Percentiles rank a stretch among this genome's conserved stretches.
These are phyloP conservation scores for Podospora didyma DNA, from an alignment of 495 filamentous ascomycete genomes.

Conservation along the genomic window DNA sequence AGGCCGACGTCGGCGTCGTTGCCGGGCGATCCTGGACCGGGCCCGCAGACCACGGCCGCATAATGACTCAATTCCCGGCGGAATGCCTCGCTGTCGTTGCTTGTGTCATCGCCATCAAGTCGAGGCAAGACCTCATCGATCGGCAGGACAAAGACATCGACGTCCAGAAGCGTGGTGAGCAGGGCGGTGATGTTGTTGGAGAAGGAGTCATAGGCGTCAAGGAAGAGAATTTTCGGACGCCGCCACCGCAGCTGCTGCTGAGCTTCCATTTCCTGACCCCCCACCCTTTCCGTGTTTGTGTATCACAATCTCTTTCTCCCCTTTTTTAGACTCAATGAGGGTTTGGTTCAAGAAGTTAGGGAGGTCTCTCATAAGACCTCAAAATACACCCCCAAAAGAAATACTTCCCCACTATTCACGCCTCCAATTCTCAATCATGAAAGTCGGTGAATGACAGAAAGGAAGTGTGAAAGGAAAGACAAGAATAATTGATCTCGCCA, in stretches of 20 bases:
- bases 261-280: not conserved
- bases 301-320: no score
- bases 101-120: not conserved
- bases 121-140: conserved; percentile 56
- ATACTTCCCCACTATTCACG: no score
- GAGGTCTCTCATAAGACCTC: no score
- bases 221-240: conserved; percentile 62
- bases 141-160: conserved; percentile 63
- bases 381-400: no score
- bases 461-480: no score
- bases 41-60: conserved; percentile 75
- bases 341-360: no score
- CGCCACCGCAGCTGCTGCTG: not conserved
- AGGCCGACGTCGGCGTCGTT: conserved; percentile 67
- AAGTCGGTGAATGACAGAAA: no score
- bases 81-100: conserved; percentile 16
- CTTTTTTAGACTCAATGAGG: no score
- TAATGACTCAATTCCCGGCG: conserved; percentile 52
- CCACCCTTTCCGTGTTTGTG: not conserved
- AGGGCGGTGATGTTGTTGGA: conserved; percentile 87
- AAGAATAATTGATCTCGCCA: no score
- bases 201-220: conserved; percentile 96
- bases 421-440: no score
- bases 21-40: conserved; percentile 67
- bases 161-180: conserved; percentile 60